phyloP scores from a whole-genome alignment of 371 early-diverging fungal species.

The Zychaea mexicana region DNA sequence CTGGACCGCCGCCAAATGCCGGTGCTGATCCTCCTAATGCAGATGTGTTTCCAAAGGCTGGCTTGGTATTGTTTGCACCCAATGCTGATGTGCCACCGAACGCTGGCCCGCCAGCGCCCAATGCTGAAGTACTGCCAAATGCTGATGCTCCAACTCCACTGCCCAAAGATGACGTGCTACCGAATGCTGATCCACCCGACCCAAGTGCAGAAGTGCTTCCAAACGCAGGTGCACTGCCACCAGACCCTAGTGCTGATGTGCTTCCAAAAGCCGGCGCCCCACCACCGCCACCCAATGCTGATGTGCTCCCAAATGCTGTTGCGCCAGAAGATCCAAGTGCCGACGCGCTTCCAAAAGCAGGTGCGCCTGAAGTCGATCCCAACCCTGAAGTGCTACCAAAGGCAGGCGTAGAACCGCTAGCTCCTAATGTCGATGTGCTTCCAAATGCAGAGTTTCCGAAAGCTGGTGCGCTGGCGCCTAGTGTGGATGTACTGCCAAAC shows the following conservation, averaged over 20 bases:
- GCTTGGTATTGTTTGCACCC: conserved; percentile 9
- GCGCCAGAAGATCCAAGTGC: conserved; percentile 22
- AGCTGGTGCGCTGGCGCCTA: conserved; percentile 10
- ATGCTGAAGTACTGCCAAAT: conserved; percentile 19
- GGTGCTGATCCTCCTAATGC: not conserved
- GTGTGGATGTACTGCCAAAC: conserved; percentile 15
- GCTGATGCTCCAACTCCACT: conserved; percentile 13
- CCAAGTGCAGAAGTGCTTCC: conserved; percentile 4
- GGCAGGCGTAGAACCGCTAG: not conserved
- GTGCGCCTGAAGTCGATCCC: not conserved
- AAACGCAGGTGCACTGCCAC: conserved; percentile 3
- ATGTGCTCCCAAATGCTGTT: conserved; percentile 26
- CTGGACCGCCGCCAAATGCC: conserved; percentile 8
- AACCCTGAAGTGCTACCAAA: conserved; percentile 9
- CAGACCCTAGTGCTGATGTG: conserved; percentile 6
- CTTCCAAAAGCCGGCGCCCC: conserved; percentile 25
- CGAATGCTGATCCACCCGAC: conserved; percentile 21
- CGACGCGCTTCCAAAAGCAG: conserved; percentile 3
- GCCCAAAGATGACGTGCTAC: conserved; percentile 27
- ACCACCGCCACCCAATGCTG: conserved; percentile 27
- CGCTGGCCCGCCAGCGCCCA: conserved; percentile 14
- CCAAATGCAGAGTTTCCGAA: not conserved
- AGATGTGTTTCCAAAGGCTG: conserved; percentile 28
- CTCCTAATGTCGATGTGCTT: not conserved
- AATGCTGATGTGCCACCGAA: conserved; percentile 19